phyloP scores from a whole-genome alignment of 1,284 basidiomycete genomes.

The Cryptococcus neoformans region DNA sequence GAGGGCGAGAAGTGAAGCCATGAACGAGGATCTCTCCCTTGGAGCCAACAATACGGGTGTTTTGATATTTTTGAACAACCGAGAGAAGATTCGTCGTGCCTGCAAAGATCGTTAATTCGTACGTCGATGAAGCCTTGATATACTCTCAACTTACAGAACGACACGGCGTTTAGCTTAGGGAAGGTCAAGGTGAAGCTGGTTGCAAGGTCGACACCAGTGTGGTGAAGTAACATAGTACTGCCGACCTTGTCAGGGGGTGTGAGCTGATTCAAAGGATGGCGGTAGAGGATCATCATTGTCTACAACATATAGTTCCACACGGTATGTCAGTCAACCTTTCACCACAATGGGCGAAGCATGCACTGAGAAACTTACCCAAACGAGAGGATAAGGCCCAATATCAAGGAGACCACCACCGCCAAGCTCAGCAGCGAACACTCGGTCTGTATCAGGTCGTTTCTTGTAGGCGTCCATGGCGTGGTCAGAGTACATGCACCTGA shows the following conservation, averaged over 20 bases:
- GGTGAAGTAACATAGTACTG: constrained; percentile 36
- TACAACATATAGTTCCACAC: neutral
- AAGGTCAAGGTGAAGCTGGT: constrained; percentile 42
- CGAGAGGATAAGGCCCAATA: constrained; percentile 48
- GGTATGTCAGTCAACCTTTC: no score
- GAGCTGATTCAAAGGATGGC: constrained; percentile 36
- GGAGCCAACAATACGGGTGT: constrained; percentile 33
- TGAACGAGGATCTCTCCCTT: constrained; percentile 32
- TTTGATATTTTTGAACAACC: constrained; percentile 8
- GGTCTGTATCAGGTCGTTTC: constrained; percentile 34
- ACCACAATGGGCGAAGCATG: neutral
- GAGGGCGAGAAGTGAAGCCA: constrained; percentile 25
- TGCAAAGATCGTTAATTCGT: neutral
- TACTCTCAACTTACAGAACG: constrained; percentile 21
- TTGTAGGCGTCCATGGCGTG: constrained; percentile 27
- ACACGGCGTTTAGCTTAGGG: constrained; percentile 39
- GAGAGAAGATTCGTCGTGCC: constrained; percentile 23
- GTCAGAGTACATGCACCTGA: constrained; percentile 41
- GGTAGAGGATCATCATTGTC: constrained; percentile 36
- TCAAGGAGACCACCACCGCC: constrained; percentile 54
- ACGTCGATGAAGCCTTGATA: neutral
- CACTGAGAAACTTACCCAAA: constrained; percentile 20
- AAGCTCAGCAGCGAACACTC: constrained; percentile 48
- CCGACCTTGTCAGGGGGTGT: constrained; percentile 30
- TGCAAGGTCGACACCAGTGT: constrained; percentile 44